These are phyloP conservation scores for Rhytidhysteron rufulum DNA, from an alignment of 2,329 filamentous ascomycete genomes.

Conservation along the genomic window DNA sequence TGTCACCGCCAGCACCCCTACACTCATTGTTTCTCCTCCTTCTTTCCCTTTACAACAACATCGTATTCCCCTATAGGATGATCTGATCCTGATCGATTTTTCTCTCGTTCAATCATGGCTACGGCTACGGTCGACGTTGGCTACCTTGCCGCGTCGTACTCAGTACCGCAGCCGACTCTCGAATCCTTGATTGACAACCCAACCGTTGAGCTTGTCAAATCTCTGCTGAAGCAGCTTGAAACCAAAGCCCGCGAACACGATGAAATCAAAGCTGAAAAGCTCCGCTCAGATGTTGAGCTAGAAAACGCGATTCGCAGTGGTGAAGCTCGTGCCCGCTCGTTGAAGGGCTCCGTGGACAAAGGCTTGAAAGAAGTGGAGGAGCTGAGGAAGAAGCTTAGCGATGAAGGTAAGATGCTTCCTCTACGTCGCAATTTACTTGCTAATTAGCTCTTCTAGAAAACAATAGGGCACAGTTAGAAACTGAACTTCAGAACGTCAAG, in stretches of 20 bases:
- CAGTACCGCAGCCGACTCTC: conserved; percentile 63
- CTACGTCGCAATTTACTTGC: conserved; percentile 5
- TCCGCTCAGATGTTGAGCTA: conserved; percentile 85
- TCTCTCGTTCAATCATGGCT: conserved; percentile 57
- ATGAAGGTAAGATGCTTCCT: conserved; percentile 63
- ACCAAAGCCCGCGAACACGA: conserved; percentile 80
- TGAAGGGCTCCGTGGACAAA: conserved; percentile 79
- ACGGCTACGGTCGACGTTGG: conserved; percentile 62
- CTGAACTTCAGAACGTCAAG: conserved; percentile 74
- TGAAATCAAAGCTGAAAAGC: conserved; percentile 78
- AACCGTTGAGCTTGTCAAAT: conserved; percentile 72
- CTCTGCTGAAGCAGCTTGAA: conserved; percentile 70
- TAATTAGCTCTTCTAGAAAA: conserved; percentile 58
- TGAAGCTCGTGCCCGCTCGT: conserved; percentile 75
- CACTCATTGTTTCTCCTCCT: background rate
- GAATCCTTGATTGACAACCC: conserved; percentile 61
- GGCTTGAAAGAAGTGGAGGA: conserved; percentile 79
- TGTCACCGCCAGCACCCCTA: background rate
- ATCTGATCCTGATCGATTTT: background rate
- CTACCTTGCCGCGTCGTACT: conserved; percentile 70
- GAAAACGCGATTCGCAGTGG: conserved; percentile 83
- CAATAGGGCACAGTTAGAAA: conserved; percentile 69
- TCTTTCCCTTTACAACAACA: conserved; percentile 2
- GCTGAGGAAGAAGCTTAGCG: conserved; percentile 72
- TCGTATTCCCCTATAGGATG: too few relatives aligned